These are phyloP conservation scores for Colletotrichum sp. DNA, from an alignment of 2,329 filamentous ascomycete genomes.

Conservation along the genomic window DNA sequence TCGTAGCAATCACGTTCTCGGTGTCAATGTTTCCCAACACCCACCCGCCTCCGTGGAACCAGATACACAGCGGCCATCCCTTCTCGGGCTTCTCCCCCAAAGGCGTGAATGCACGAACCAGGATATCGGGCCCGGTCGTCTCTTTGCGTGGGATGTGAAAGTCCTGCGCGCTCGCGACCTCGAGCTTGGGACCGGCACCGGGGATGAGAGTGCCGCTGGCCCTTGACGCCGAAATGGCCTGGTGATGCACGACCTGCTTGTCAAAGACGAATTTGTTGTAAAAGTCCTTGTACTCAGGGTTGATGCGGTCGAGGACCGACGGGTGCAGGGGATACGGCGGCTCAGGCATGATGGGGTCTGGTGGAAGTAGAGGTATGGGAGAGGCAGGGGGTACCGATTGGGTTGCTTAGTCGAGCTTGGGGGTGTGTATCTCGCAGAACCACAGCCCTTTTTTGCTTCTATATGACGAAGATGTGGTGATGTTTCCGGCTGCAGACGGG, in stretches of 20 bases:
- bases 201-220: slow-evolving; percentile 56
- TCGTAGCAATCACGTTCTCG: slow-evolving; percentile 62
- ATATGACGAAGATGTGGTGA: background rate
- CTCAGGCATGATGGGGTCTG: slow-evolving; percentile 31
- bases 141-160: slow-evolving; percentile 45
- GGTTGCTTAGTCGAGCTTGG: background rate
- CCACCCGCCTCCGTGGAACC: slow-evolving; percentile 65
- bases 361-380: background rate
- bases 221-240: slow-evolving; percentile 56
- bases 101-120: slow-evolving; percentile 56
- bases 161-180: slow-evolving; percentile 52
- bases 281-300: slow-evolving; percentile 56
- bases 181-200: slow-evolving; percentile 52
- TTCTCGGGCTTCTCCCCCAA: slow-evolving; percentile 41
- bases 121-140: slow-evolving; percentile 52
- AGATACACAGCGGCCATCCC: slow-evolving; percentile 62
- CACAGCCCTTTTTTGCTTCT: background rate
- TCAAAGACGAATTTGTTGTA: slow-evolving; percentile 57
- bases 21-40: slow-evolving; percentile 62
- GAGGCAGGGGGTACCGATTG: background rate
- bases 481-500: background rate
- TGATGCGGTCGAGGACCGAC: slow-evolving; percentile 38
- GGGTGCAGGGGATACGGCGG: slow-evolving; percentile 20
- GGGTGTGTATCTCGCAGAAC: background rate
- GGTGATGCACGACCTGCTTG: slow-evolving; percentile 59